Percentiles rank a stretch among this genome's conserved stretches.
Conservation (phyloP, 495 filamentous ascomycete genomes). For the Pyronema domesticum region DNA sequence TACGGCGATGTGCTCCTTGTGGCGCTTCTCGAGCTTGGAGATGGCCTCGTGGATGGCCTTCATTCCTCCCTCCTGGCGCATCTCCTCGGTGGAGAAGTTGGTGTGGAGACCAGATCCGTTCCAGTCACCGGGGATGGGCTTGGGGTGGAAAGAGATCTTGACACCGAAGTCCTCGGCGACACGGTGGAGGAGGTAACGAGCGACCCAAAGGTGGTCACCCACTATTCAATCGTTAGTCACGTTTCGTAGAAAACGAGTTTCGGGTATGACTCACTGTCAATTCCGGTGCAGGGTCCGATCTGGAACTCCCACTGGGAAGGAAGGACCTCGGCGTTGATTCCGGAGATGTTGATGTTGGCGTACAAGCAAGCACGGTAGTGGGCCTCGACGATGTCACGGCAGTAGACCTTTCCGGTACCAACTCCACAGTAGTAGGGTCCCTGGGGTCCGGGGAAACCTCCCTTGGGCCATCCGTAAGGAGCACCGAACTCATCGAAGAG, state of each 20-base stretch:
- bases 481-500: constrained; percentile 71
- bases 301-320: constrained; percentile 99
- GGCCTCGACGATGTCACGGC: constrained; percentile 94
- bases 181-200: constrained; percentile 88
- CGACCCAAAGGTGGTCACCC: constrained; percentile 96
- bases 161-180: constrained; percentile 94
- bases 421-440: constrained; percentile 99
- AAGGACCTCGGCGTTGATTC: constrained; percentile 98
- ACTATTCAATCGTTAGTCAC: constrained; percentile 32
- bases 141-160: constrained; percentile 89
- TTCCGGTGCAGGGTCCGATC: constrained; percentile 83
- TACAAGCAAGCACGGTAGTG: constrained; percentile 97
- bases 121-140: constrained; percentile 98
- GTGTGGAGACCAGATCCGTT: constrained; percentile 92
- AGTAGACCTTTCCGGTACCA: constrained; percentile 90
- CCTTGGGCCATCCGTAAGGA: constrained; percentile 90
- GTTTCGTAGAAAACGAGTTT: constrained; percentile 8
- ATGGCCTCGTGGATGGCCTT: constrained; percentile 74
- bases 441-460: constrained; percentile 91
- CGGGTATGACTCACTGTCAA: constrained; percentile 43
- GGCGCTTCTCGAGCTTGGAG: constrained; percentile 74
- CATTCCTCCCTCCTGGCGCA: constrained; percentile 84
- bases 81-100: constrained; percentile 76
- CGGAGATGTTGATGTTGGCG: constrained; percentile 81
- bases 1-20: constrained; percentile 88